These are phyloP conservation scores for Domatiomyces catenatus DNA, from an alignment of 2,329 filamentous ascomycete genomes.

Conservation along the genomic window DNA sequence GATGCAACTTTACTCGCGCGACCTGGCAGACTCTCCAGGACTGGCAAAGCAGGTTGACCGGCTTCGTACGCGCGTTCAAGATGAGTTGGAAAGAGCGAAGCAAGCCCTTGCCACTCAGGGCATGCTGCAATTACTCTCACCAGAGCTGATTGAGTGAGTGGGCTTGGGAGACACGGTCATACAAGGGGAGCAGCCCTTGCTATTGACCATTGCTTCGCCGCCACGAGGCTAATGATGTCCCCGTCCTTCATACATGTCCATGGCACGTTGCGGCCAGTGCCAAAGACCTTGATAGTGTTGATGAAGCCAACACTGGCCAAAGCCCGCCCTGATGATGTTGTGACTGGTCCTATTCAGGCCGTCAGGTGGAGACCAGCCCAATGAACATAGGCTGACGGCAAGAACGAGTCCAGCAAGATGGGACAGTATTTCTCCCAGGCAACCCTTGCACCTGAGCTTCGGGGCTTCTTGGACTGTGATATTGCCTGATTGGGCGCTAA, in stretches of 20 bases:
- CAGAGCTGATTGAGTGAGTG: background rate
- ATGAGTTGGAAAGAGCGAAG: constrained; percentile 70
- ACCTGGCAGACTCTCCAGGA: constrained; percentile 56
- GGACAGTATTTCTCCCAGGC: background rate
- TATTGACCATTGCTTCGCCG: background rate
- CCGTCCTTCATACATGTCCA: background rate
- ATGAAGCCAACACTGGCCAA: background rate
- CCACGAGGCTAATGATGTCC: background rate
- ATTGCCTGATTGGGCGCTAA: background rate
- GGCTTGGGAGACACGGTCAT: background rate
- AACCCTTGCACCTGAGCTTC: background rate
- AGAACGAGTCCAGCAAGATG: background rate
- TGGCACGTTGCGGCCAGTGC: background rate
- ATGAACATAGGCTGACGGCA: background rate
- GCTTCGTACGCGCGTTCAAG: constrained; percentile 54
- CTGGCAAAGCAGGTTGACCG: constrained; percentile 55
- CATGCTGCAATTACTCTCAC: constrained; percentile 57
- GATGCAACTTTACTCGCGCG: constrained; percentile 74
- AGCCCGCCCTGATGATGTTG: background rate
- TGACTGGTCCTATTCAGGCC: background rate
- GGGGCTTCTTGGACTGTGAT: background rate
- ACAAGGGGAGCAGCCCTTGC: background rate
- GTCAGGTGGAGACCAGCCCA: background rate
- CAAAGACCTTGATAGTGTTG: background rate
- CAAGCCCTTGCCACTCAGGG: constrained; percentile 67